Conservation (phyloP, 768 basidiomycete genomes). For the Russula earlei region DNA sequence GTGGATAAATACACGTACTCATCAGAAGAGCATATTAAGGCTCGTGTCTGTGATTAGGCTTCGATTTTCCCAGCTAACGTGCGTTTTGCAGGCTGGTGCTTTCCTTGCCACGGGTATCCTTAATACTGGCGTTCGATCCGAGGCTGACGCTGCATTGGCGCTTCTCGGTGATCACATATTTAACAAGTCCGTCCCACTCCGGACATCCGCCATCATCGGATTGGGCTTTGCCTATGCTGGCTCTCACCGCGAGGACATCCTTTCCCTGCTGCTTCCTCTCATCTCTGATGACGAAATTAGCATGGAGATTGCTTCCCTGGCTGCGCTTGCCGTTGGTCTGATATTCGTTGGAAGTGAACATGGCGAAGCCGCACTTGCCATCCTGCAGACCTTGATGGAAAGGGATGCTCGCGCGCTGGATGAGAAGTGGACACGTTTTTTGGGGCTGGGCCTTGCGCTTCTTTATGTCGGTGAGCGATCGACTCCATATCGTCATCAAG, state of each 20-base stretch:
- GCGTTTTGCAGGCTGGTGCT: conserved; percentile 60
- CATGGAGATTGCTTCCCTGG: conserved; percentile 83
- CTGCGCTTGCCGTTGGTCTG: conserved; percentile 86
- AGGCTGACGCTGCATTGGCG: conserved; percentile 87
- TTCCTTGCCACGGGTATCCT: conserved; percentile 91
- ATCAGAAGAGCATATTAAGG: conserved; percentile 93
- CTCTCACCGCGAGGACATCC: conserved; percentile 81
- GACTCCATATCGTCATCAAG: conserved; percentile 1
- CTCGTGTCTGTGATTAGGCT: conserved; percentile 19
- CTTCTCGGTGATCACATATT: conserved; percentile 85
- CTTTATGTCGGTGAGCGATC: conserved; percentile 69
- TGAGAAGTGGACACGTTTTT: conserved; percentile 92
- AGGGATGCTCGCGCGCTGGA: conserved; percentile 62
- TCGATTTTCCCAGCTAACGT: neutral
- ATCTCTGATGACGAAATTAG: conserved; percentile 73
- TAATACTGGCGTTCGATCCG: conserved; percentile 80
- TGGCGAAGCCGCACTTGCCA: conserved; percentile 82
- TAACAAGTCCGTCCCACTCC: conserved; percentile 74
- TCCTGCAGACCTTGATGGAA: conserved; percentile 90
- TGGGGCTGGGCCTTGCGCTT: conserved; percentile 82
- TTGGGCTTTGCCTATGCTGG: conserved; percentile 92
- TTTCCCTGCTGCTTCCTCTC: conserved; percentile 66
- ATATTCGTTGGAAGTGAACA: conserved; percentile 93
- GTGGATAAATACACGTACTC: conserved; percentile 98
- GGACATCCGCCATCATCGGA: conserved; percentile 83